Percentiles rank a stretch among this genome's conserved stretches.
These are phyloP conservation scores for Caryocar brasiliense DNA, from an alignment of 441 rosid genomes.

Conservation along the genomic window DNA sequence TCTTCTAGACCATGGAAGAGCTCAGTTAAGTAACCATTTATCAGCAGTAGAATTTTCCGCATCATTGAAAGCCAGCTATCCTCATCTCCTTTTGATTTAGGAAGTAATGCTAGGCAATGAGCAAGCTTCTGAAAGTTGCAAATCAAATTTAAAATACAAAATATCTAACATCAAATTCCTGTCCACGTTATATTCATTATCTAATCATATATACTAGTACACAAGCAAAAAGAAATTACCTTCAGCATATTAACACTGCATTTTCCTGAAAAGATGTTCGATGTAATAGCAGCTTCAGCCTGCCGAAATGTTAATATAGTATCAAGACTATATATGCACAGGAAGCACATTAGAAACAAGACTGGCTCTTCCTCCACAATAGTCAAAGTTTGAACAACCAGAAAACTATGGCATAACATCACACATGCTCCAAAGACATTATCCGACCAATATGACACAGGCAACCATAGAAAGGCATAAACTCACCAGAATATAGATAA, in stretches of 20 bases:
- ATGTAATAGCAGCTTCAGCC: conserved; percentile 58
- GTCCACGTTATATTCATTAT: conserved; percentile 5
- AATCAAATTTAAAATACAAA: conserved; percentile 4
- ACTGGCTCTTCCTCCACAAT: no score
- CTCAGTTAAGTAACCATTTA: conserved; percentile 49
- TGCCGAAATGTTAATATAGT: conserved; percentile 26
- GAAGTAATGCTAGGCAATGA: conserved; percentile 70
- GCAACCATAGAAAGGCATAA: no score
- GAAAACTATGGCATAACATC: no score
- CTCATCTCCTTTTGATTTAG: conserved; percentile 69
- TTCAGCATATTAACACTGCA: conserved; percentile 43
- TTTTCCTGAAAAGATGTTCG: conserved; percentile 48
- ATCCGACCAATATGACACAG: no score
- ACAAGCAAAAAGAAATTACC: conserved; percentile 26
- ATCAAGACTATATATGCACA: no score
- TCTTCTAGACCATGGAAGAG: conserved; percentile 74
- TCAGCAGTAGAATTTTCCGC: conserved; percentile 53
- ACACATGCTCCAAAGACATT: no score
- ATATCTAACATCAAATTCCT: neutral
- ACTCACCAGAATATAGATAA: no score
- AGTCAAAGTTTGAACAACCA: no score
- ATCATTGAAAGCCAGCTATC: conserved; percentile 66
- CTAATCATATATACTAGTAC: conserved; percentile 9
- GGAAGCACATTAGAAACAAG: no score
- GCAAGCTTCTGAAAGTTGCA: conserved; percentile 53